These are phyloP conservation scores for Metschnikowia picachoensis DNA, from an alignment of 805 yeast species.

Conservation along the genomic window DNA sequence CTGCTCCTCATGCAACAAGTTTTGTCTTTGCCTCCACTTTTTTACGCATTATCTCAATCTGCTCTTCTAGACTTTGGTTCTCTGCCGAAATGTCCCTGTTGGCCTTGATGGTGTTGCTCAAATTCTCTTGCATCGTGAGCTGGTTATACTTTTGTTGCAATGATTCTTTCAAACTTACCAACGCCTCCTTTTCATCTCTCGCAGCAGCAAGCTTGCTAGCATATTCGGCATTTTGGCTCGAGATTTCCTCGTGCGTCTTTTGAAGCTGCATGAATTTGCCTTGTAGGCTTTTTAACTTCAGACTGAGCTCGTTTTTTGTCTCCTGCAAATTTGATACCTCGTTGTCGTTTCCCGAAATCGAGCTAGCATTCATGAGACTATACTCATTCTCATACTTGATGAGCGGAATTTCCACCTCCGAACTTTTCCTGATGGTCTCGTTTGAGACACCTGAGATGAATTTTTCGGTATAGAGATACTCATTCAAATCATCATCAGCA, in stretches of 20 bases:
- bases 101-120: constrained; percentile 37
- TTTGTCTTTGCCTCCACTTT: constrained; percentile 24
- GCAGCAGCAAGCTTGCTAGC: constrained; percentile 21
- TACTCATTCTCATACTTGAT: constrained; percentile 18
- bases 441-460: constrained; percentile 1
- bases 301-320: constrained; percentile 29
- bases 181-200: constrained; percentile 17
- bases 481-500: constrained; percentile 23
- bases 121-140: constrained; percentile 36
- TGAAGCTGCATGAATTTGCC: constrained; percentile 27
- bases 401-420: constrained; percentile 10
- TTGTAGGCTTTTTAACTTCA: constrained; percentile 25
- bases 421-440: constrained; percentile 1
- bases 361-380: constrained; percentile 33
- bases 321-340: constrained; percentile 38
- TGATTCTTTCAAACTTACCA: constrained; percentile 13
- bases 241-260: constrained; percentile 36
- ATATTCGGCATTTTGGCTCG: constrained; percentile 29
- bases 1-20: background rate
- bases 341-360: constrained; percentile 33
- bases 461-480: constrained; percentile 3
- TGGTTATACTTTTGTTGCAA: constrained; percentile 26
- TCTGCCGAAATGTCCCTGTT: constrained; percentile 35
- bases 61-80: constrained; percentile 33
- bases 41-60: constrained; percentile 25